Percentiles rank a stretch among this genome's conserved stretches.
phyloP scores from a whole-genome alignment of 2,329 filamentous ascomycete species.

The Colletotrichum plurivorum region DNA sequence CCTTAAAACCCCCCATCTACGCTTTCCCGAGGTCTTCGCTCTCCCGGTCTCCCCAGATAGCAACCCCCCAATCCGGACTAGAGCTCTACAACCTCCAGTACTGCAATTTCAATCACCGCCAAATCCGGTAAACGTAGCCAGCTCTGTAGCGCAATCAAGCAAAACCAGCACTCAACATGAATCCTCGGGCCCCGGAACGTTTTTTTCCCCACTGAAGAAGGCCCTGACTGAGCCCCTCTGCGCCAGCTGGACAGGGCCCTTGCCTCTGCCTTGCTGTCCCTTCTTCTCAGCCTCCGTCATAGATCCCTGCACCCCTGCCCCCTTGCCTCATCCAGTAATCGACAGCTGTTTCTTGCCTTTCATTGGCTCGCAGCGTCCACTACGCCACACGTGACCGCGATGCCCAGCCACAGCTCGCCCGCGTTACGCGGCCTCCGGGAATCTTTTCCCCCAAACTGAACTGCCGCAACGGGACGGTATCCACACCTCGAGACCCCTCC shows the following conservation, averaged over 20 bases:
- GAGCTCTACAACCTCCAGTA: no score
- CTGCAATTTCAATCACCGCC: not conserved
- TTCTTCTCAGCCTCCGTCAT: conserved; percentile 6
- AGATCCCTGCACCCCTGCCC: conserved; percentile 8
- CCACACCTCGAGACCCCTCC: not conserved
- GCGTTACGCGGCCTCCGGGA: conserved; percentile 34
- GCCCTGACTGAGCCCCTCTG: conserved; percentile 19
- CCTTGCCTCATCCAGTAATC: conserved; percentile 20
- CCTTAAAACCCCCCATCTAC: no score
- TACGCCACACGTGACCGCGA: conserved; percentile 10
- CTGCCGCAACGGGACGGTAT: not conserved
- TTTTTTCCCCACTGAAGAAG: not conserved
- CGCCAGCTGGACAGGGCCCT: conserved; percentile 25
- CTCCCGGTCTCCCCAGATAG: no score
- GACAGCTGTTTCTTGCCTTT: not conserved
- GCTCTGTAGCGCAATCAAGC: not conserved
- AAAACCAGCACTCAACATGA: conserved; percentile 2
- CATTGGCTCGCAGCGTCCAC: no score
- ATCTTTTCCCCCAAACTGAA: not conserved
- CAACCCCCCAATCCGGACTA: conserved; percentile 3
- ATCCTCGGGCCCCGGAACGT: conserved; percentile 1
- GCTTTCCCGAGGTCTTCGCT: no score
- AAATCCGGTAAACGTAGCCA: no score
- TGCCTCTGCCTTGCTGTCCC: not conserved
- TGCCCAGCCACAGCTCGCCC: conserved; percentile 24